Evolutionary conservation across 2,329 filamentous ascomycete species (phyloP), one percentile per base, ranked within the genome.

Genomic region (Alternaria arborescens): DNA sequence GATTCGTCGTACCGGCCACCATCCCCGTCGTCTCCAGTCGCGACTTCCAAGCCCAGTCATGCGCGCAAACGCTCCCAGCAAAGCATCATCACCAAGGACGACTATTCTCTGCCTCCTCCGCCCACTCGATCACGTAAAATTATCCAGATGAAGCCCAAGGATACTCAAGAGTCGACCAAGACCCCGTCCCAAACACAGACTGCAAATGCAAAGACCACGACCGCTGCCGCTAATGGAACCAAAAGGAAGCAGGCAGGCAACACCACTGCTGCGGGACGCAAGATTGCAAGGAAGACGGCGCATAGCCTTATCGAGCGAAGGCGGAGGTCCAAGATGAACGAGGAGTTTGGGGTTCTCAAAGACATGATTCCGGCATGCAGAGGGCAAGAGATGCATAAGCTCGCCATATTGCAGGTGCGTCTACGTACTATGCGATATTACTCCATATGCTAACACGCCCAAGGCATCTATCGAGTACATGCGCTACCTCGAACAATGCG

Each of bases 401-500:
- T 98, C 58, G 93, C 94, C 16, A 97, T 98, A 69, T 81, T 98
- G 52, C 93, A 97, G 87, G 94, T 96, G 78, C 66, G 65, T 26
- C n/a, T 12, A 14, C 18, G 11, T 34, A 24, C 10, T 26, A 4
- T 5, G 30, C 18, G 11, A 14, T 34, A 2, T 16, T 4, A 0
- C 4, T 11, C 24, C 14, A 26, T 52, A 24, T 40, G 22, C 57
- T 63, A 55, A 64, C 32, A 55, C 5, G 16, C 32, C 8, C 26
- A 66, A 97, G 93, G 94, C 94, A 5, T 95, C 93, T 47, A 98
- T 98, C 62, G 95, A 98, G 71, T 98, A 99, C 71, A 88, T 98
- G 65, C 90, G 92, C 61, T 99, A 99, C 76, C 86, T 99, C 14
- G 92, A 98, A 77, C 90, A 93, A 75, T 98, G 94, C 72, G 88